Percentiles rank a stretch among this genome's conserved stretches.
Conservation (phyloP, 2,329 filamentous ascomycete genomes). For the Fusarium caatingaense region DNA sequence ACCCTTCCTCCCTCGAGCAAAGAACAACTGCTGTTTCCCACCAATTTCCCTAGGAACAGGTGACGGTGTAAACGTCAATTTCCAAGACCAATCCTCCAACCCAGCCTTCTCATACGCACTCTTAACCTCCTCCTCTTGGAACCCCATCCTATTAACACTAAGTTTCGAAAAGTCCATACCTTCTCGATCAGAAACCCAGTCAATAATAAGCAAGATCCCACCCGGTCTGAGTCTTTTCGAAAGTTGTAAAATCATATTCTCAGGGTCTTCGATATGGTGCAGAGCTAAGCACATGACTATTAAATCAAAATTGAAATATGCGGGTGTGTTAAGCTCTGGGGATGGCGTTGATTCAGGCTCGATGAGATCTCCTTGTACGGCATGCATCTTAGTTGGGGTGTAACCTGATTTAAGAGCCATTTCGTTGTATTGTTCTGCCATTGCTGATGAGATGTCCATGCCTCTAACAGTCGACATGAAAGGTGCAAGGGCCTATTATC, state of each 20-base stretch:
- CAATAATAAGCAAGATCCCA: slow-evolving; percentile 50
- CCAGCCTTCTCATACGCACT: slow-evolving; percentile 40
- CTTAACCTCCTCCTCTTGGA: slow-evolving; percentile 39
- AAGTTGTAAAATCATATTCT: slow-evolving; percentile 46
- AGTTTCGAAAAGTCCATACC: slow-evolving; percentile 16
- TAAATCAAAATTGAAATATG: slow-evolving; percentile 48
- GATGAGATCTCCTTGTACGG: slow-evolving; percentile 49
- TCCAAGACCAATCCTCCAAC: slow-evolving; percentile 44
- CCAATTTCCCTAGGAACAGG: slow-evolving; percentile 43
- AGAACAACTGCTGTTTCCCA: slow-evolving; percentile 43
- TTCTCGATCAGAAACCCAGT: slow-evolving; percentile 42
- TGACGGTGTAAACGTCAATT: slow-evolving; percentile 32
- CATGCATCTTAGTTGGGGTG: slow-evolving; percentile 43
- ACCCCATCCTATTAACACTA: slow-evolving; percentile 40
- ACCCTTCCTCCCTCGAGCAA: slow-evolving; percentile 39
- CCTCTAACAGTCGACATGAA: slow-evolving; percentile 49
- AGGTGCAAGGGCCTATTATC: slow-evolving; percentile 46
- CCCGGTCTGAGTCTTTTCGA: slow-evolving; percentile 45
- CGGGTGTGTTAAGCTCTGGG: slow-evolving; percentile 31
- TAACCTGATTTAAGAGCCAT: slow-evolving; percentile 43
- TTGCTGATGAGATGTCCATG: slow-evolving; percentile 51
- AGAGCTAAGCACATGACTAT: slow-evolving; percentile 52
- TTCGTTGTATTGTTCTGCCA: slow-evolving; percentile 50
- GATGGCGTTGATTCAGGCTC: slow-evolving; percentile 36
- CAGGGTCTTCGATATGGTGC: slow-evolving; percentile 50